These are phyloP conservation scores for Leishmania braziliensis DNA, from an alignment of 208 protist species.

Conservation along the genomic window DNA sequence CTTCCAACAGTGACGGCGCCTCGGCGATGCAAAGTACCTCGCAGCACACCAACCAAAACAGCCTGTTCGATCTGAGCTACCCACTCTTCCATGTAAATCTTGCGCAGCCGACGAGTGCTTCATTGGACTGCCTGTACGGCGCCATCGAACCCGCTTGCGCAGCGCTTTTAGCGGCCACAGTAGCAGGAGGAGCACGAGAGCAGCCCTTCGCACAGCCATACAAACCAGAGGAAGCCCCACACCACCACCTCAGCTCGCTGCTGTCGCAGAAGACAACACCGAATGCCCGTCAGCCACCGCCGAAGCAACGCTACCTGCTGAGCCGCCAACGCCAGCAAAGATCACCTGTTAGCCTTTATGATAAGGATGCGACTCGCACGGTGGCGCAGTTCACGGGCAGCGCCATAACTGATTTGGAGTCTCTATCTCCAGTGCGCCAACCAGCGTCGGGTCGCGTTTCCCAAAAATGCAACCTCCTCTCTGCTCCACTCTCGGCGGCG, in stretches of 20 bases:
- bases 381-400: background rate
- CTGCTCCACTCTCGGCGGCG: conserved; percentile 1
- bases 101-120: conserved; percentile 1
- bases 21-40: background rate
- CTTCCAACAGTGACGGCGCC: conserved; percentile 4
- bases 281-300: background rate
- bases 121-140: conserved; percentile 9
- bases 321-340: conserved; percentile 1
- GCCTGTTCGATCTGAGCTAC: conserved; percentile 26
- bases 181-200: background rate
- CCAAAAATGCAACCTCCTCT: background rate
- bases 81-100: conserved; percentile 21
- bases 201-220: background rate
- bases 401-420: conserved; percentile 9
- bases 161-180: background rate
- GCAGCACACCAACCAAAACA: conserved; percentile 13
- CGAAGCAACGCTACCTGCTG: background rate
- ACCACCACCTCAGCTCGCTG: background rate
- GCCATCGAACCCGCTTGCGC: background rate
- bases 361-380: conserved; percentile 6
- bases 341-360: background rate
- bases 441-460: background rate
- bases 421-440: conserved; percentile 4
- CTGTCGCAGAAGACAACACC: background rate
- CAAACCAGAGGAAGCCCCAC: background rate